Base-by-base conservation (phyloP, 768 basidiomycete genomes). In the Leucocoprinus sp. region DNA sequence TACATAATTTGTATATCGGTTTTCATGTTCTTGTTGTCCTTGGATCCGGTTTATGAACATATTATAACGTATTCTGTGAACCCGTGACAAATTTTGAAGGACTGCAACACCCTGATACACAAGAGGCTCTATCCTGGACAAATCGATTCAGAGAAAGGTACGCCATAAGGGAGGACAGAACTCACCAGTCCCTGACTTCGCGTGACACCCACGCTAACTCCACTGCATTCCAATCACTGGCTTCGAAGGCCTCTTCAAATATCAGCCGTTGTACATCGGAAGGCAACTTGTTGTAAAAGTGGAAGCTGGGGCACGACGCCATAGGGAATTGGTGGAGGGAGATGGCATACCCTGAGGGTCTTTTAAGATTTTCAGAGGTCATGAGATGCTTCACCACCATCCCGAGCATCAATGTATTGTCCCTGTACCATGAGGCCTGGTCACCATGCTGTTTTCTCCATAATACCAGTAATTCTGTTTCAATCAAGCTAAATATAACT, bases 181-280 rank as follows among this genome's bases (percentile, higher is more conserved):
- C 24, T n/a, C 19, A 48, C 46, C 46, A 48, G 11, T 39, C 41
- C 40, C 21, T 41, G 24, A 48, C 46, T 11, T 41, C 39, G 15
- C n/a, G 26, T 4, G 46, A 48, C 26, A 48, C 46, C 17, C 41
- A 35, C 8, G 46, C 39, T 12, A 48, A 24, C 2, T 48, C 39
- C 4, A 17, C 29, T 11, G 39, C 46, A n/a, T 34, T 42, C 6
- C 46, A 31, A 8, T 21, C 4, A 15, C 38, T 41, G 4, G 33
- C 46, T 28, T 48, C 46, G 15, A 35, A 48, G 18, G 46, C 46
- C 26, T 48, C 46, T 8, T 48, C 46, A 12, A 48, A 48, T 23
- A 48, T 27, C 2, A 36, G 40, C 2, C 39, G 31, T 19, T 48
- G 46, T 21, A 48, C 37, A 14, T 36, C 46, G 6, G 15, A 18